Conservation (phyloP, 2,329 filamentous ascomycete species). For the Aspergillus cejpii region DNA sequence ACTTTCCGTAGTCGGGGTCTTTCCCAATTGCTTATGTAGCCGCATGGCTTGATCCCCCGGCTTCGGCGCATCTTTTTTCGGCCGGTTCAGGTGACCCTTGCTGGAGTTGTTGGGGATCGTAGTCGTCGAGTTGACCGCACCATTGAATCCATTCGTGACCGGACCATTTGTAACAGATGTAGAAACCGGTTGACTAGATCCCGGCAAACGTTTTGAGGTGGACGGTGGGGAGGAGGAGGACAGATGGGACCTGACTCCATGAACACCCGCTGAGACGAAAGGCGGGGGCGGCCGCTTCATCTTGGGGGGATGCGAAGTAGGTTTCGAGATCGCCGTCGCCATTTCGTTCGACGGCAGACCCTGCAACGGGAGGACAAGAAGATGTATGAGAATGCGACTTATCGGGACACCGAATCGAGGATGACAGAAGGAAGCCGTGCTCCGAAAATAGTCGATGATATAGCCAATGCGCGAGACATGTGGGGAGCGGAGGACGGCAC, state of each 20-base stretch:
- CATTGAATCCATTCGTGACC: slow-evolving; percentile 44
- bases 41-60: slow-evolving; percentile 30
- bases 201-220: slow-evolving; percentile 51
- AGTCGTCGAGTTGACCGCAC: slow-evolving; percentile 18
- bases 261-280: slow-evolving; percentile 55
- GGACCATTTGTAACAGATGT: slow-evolving; percentile 33
- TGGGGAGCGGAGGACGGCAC: slow-evolving; percentile 37
- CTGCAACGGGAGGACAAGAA: slow-evolving; percentile 17
- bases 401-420: slow-evolving; percentile 21
- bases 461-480: slow-evolving; percentile 42
- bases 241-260: slow-evolving; percentile 53
- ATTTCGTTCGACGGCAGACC: slow-evolving; percentile 26
- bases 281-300: slow-evolving; percentile 62
- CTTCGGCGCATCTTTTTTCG: slow-evolving; percentile 51
- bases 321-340: slow-evolving; percentile 43
- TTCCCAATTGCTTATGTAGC: slow-evolving; percentile 32
- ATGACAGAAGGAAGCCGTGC: slow-evolving; percentile 26
- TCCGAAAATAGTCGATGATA: slow-evolving; percentile 33
- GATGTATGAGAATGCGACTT: slow-evolving; percentile 20
- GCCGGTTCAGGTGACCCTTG: slow-evolving; percentile 43
- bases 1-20: slow-evolving; percentile 22
- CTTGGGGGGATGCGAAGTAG: slow-evolving; percentile 48
- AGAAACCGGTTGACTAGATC: slow-evolving; percentile 48
- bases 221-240: slow-evolving; percentile 50
- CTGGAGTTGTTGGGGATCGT: slow-evolving; percentile 2